A percentile compares a stretch with the other conserved stretches of the same genome.
Evolutionary conservation across 2,329 filamentous ascomycete species (phyloP).

Genomic region (Aspergillus fructus): DNA sequence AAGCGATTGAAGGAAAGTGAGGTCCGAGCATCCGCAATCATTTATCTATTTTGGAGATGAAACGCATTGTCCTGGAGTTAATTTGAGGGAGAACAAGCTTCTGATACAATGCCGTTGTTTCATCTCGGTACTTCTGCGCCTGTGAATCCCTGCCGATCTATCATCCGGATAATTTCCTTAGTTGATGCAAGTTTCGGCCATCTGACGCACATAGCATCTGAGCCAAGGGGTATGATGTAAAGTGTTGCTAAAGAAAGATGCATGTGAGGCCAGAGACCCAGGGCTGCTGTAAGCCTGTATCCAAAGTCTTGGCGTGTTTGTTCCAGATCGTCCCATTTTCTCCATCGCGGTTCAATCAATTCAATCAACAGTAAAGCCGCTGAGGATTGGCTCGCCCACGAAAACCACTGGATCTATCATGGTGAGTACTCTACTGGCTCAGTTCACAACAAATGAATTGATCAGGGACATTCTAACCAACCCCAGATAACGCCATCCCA

Average conservation of each 20-base stretch:
- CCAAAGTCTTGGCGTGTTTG: slow-evolving; percentile 20
- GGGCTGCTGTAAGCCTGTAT: neutral
- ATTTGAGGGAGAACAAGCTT: neutral
- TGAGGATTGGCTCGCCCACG: neutral
- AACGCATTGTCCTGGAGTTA: neutral
- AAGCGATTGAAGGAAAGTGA: neutral
- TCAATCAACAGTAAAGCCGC: slow-evolving; percentile 1
- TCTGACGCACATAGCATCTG: neutral
- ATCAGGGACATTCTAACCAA: neutral
- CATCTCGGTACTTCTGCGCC: neutral
- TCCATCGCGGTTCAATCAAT: slow-evolving; percentile 6
- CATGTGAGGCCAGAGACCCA: neutral
- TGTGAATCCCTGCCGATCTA: neutral
- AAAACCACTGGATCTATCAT: neutral
- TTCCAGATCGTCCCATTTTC: neutral
- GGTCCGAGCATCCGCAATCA: neutral
- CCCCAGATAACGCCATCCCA: neutral
- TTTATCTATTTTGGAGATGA: neutral
- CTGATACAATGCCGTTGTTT: slow-evolving; percentile 7
- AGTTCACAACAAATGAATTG: neutral
- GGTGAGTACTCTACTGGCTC: neutral
- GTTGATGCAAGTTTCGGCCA: neutral
- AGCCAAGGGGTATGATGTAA: no score
- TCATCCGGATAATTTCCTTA: neutral
- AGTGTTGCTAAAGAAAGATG: no score